A percentile compares a stretch with the other conserved stretches of the same genome.
phyloP scores from a whole-genome alignment of 2,329 filamentous ascomycete species.

The Aspergillus hortae region DNA sequence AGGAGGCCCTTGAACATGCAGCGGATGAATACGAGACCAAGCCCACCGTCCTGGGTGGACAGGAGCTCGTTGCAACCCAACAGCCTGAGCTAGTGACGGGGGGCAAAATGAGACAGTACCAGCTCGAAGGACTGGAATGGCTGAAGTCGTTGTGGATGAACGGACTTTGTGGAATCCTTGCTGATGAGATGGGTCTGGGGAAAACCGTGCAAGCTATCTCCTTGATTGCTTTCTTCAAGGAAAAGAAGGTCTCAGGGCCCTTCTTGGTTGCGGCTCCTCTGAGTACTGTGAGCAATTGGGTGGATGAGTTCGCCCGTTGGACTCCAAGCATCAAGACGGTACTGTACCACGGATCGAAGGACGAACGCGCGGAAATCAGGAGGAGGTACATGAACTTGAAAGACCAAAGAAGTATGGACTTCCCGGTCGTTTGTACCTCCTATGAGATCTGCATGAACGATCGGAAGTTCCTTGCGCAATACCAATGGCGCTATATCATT shows the following conservation, averaged over 20 bases:
- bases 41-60: slow-evolving; percentile 59
- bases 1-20: slow-evolving; percentile 57
- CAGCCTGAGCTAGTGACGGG: slow-evolving; percentile 83
- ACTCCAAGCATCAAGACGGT: slow-evolving; percentile 83
- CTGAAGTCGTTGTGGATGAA: slow-evolving; percentile 80
- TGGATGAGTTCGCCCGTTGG: slow-evolving; percentile 89
- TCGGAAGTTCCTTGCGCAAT: slow-evolving; percentile 72
- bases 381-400: slow-evolving; percentile 63
- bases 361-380: slow-evolving; percentile 73
- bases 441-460: slow-evolving; percentile 97
- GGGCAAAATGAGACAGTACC: slow-evolving; percentile 90
- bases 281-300: slow-evolving; percentile 93
- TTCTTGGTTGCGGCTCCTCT: slow-evolving; percentile 88
- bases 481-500: slow-evolving; percentile 96
- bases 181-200: slow-evolving; percentile 90
- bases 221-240: slow-evolving; percentile 78
- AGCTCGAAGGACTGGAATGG: slow-evolving; percentile 93
- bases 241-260: slow-evolving; percentile 82
- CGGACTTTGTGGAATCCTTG: slow-evolving; percentile 84
- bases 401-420: slow-evolving; percentile 65
- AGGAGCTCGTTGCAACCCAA: slow-evolving; percentile 72
- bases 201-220: slow-evolving; percentile 93
- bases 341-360: slow-evolving; percentile 83
- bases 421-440: slow-evolving; percentile 89
- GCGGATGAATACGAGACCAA: slow-evolving; percentile 57